Base-by-base conservation (phyloP, 768 basidiomycete genomes). In the Mycena floridula region DNA sequence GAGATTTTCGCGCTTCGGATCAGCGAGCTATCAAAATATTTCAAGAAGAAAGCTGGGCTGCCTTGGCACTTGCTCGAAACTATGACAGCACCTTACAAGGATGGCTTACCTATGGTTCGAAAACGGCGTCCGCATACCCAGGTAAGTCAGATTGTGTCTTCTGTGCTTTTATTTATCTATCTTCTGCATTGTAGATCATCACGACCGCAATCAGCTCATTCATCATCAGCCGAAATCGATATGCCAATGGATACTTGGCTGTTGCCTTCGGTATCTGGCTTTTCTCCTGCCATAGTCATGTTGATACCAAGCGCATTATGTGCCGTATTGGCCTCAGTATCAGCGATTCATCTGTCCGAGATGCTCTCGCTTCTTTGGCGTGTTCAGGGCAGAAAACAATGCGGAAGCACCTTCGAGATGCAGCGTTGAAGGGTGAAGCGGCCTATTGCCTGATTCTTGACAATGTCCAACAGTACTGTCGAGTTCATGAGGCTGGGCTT, bases 191-290 rank as follows among this genome's bases (percentile, higher is more conserved):
- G 15, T 47, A 59, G 58, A 30, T 59, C 20, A 54, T 51, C 27
- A 54, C 54, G 16, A 54, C 54, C 1, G 53, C 54, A 0, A 51
- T 59, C 6, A 50, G 48, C 44, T 46, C 54, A 8, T 54, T 59
- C 24, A 41, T 50, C 0, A 22, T 59, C 7, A 28, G 50, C 0
- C 40, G 51, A 9, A 57, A 60, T 22, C 52, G 42, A 3, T 57
- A 51, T 41, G 59, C 57, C 13, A 55, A 48, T 35, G 52, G 52
- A 15, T 54, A 58, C 30, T 48, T 60, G 2, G 50, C 56, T 8
- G 37, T 60, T n/a, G n/a, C n/a, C n/a, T n/a, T n/a, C n/a, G n/a
- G n/a, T n/a, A n/a, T n/a, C n/a, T n/a, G n/a, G n/a, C n/a, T n/a
- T n/a, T n/a, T n/a, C n/a, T n/a, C n/a, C n/a, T n/a, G n/a, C n/a